A percentile compares a stretch with the other conserved stretches of the same genome.
Evolutionary conservation across 2,329 filamentous ascomycete genomes (phyloP).

Genomic region (Pyricularia sp.): DNA sequence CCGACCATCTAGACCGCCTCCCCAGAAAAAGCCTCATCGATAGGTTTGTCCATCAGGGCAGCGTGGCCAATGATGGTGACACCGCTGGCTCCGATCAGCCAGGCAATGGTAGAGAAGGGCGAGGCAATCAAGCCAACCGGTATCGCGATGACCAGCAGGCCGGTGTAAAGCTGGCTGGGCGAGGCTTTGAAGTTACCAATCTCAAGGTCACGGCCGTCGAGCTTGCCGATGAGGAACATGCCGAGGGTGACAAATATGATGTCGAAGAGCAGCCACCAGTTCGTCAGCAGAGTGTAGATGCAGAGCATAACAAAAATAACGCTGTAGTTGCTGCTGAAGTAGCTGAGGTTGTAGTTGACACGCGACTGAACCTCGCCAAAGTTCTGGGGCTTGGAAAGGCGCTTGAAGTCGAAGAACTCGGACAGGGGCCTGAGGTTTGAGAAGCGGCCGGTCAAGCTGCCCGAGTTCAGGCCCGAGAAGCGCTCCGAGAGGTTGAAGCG

Average conservation of each 20-base stretch:
- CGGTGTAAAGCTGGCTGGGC: constrained; percentile 89
- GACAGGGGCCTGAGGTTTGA: constrained; percentile 83
- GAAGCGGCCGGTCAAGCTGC: constrained; percentile 73
- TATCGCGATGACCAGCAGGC: constrained; percentile 71
- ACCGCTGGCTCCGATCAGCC: constrained; percentile 92
- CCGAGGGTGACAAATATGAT: constrained; percentile 80
- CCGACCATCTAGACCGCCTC: constrained; percentile 99
- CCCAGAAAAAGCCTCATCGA: constrained; percentile 99
- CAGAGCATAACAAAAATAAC: constrained; percentile 89
- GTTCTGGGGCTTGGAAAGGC: constrained; percentile 85
- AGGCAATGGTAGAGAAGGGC: constrained; percentile 76
- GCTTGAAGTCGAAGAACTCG: constrained; percentile 96
- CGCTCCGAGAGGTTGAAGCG: constrained; percentile 79
- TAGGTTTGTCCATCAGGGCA: constrained; percentile 92
- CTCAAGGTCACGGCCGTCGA: constrained; percentile 81
- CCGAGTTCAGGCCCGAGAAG: constrained; percentile 73
- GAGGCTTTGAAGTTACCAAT: constrained; percentile 75
- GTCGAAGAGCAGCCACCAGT: constrained; percentile 78
- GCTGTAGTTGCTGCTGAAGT: constrained; percentile 98
- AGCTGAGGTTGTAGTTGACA: constrained; percentile 92
- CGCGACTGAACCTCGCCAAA: constrained; percentile 81
- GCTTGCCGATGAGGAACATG: constrained; percentile 85
- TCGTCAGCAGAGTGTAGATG: constrained; percentile 90
- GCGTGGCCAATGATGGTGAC: constrained; percentile 94
- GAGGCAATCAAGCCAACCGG: constrained; percentile 80